Base-by-base conservation (phyloP, 257 asterid species). In the Phtheirospermum japonicum region DNA sequence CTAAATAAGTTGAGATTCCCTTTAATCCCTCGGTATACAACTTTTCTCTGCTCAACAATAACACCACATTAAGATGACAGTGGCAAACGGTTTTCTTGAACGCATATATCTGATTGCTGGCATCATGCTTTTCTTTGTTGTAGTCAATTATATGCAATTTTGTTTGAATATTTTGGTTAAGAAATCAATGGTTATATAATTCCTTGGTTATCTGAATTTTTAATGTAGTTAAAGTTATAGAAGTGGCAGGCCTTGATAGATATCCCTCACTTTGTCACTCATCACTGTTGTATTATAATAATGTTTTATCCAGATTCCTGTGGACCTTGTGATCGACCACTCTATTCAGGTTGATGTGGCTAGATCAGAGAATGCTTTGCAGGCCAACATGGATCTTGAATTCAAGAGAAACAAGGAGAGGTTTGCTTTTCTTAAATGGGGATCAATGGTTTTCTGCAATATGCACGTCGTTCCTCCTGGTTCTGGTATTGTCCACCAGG, bases 1-100 rank as follows among this genome's bases (percentile, higher is more conserved):
- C 30, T 17, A 49, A 49, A 30, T 30, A 49, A 49, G 55, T 49
- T 49, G 55, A 49, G n/a, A 49, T 49, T 19, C 55, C 55, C 30
- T 49, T 49, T 30, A 49, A 49, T 8, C 55, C 55, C 31, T 65
- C 85, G 95, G 97, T 90, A 82, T 39, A 11, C 43, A 37, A 34
- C 49, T 45, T 66, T 26, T 51, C 59, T 57, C 54, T 63, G 23
- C 56, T 19, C 33, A 31, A 13, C 63, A 11, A 61, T 65, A n/a
- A 61, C 33, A 40, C 33, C 39, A 14, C 19, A 18, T 52, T 20
- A 42, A 42, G 49, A 9, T 42, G 49, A 16, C 49, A 42, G 33
- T 51, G 54, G 52, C 52, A 48, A 48, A 17, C 30, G 4, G n/a
- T 48, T 48, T 17, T 48, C 11, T 48, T 5, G 18, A n/a, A 46